Conservation (phyloP, 1,284 basidiomycete genomes). For the Pisolithus thermaeus region DNA sequence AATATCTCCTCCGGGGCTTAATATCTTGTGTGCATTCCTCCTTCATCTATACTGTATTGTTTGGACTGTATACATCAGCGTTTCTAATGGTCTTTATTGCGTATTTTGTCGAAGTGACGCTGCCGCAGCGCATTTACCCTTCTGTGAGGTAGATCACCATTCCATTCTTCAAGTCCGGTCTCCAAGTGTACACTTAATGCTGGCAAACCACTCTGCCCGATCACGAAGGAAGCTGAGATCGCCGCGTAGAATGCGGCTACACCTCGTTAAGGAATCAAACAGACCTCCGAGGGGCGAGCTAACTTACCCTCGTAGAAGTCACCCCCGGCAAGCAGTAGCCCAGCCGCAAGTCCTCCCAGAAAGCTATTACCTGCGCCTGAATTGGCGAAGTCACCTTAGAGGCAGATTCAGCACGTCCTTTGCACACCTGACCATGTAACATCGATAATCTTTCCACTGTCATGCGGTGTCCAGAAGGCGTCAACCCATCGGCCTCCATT, state of each 20-base stretch:
- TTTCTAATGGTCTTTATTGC: conserved; percentile 33
- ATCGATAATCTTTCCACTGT: conserved; percentile 61
- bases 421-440: conserved; percentile 64
- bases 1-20: background rate
- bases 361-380: conserved; percentile 86
- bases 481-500: conserved; percentile 61
- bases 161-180: conserved; percentile 52
- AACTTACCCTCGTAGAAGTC: conserved; percentile 61
- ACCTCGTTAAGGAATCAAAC: conserved; percentile 11
- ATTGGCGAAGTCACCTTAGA: background rate
- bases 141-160: conserved; percentile 53
- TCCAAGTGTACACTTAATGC: conserved; percentile 27
- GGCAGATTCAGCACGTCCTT: conserved; percentile 6
- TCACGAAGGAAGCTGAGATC: conserved; percentile 76
- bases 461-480: conserved; percentile 61
- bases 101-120: conserved; percentile 21
- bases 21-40: background rate
- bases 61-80: conserved; percentile 5
- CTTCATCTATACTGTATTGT: conserved; percentile 8
- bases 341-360: conserved; percentile 78
- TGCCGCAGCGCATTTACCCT: conserved; percentile 48
- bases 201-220: conserved; percentile 81
- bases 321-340: conserved; percentile 50
- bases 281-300: background rate
- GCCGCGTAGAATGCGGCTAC: conserved; percentile 67